phyloP scores from a whole-genome alignment of 164 flowering plant species.

The Hamamelis virginiana region DNA sequence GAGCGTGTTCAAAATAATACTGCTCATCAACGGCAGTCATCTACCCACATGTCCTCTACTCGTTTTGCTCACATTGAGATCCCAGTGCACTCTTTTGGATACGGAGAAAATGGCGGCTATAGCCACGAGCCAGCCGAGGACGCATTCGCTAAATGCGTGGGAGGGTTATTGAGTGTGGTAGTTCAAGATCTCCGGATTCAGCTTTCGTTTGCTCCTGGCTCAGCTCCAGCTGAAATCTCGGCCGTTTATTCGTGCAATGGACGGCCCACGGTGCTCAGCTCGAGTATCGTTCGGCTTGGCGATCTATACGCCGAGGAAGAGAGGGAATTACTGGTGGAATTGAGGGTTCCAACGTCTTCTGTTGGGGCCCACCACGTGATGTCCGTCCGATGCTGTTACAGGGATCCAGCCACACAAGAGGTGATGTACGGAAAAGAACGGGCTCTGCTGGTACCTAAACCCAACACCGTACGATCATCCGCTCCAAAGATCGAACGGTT shows the following conservation, averaged over 20 bases:
- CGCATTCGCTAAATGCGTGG: conserved; percentile 79
- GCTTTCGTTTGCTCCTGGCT: conserved; percentile 53
- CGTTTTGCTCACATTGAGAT: conserved; percentile 90
- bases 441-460: conserved; percentile 46
- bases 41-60: conserved; percentile 39
- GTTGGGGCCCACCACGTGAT: conserved; percentile 59
- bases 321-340: conserved; percentile 69
- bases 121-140: conserved; percentile 63
- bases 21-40: conserved; percentile 22
- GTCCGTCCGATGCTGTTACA: conserved; percentile 55
- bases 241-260: conserved; percentile 62
- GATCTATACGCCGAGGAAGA: conserved; percentile 92
- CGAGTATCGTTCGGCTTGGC: conserved; percentile 60
- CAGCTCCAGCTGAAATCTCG: conserved; percentile 63
- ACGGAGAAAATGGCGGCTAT: conserved; percentile 35
- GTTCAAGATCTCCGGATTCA: conserved; percentile 72
- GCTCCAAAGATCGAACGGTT: conserved; percentile 60
- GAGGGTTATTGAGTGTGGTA: conserved; percentile 84
- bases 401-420: conserved; percentile 65
- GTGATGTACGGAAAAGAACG: conserved; percentile 50
- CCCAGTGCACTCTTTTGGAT: conserved; percentile 64
- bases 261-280: conserved; percentile 43
- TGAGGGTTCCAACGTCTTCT: conserved; percentile 45
- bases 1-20: conserved; percentile 25
- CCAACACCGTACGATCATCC: conserved; percentile 49